Conservation (phyloP, 495 filamentous ascomycete genomes). For the Podospora anserina region DNA sequence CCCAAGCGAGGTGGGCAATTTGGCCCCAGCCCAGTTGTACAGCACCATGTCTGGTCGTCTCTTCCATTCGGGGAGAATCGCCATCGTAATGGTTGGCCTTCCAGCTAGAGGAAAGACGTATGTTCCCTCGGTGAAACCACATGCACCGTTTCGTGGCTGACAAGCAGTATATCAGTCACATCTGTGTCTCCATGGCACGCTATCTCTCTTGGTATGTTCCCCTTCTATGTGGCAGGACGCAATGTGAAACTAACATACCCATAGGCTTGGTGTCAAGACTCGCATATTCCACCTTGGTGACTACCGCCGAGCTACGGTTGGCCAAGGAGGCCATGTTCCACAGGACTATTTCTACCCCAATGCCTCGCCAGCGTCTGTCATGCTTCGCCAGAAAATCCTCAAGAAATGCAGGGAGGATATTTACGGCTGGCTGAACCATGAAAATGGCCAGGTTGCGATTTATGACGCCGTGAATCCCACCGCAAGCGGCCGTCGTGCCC, state of each 20-base stretch:
- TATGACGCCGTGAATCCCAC: slow-evolving; percentile 98
- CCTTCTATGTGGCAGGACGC: neutral
- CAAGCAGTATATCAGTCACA: slow-evolving; percentile 58
- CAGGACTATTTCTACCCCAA: slow-evolving; percentile 98
- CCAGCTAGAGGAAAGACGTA: slow-evolving; percentile 97
- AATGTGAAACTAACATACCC: slow-evolving; percentile 19
- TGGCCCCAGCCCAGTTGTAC: slow-evolving; percentile 95
- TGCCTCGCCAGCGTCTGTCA: slow-evolving; percentile 79
- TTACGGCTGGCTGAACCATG: slow-evolving; percentile 89
- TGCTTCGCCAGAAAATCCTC: slow-evolving; percentile 91
- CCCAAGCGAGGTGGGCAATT: slow-evolving; percentile 66
- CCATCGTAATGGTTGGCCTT: slow-evolving; percentile 93
- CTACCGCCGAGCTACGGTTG: slow-evolving; percentile 88
- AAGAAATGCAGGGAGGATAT: slow-evolving; percentile 98
- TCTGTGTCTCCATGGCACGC: slow-evolving; percentile 88
- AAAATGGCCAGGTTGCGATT: slow-evolving; percentile 97
- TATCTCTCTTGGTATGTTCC: slow-evolving; percentile 83
- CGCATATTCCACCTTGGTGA: slow-evolving; percentile 96
- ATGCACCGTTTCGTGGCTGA: slow-evolving; percentile 23
- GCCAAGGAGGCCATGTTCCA: slow-evolving; percentile 80
- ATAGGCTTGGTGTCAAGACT: slow-evolving; percentile 94
- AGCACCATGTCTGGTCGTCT: slow-evolving; percentile 95
- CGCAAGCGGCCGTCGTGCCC: slow-evolving; percentile 72
- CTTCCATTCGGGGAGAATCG: slow-evolving; percentile 95
- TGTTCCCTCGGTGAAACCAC: slow-evolving; percentile 30